Evolutionary conservation across 2,329 filamentous ascomycete genomes (phyloP).

Genomic region (Aspergillus hortae): DNA sequence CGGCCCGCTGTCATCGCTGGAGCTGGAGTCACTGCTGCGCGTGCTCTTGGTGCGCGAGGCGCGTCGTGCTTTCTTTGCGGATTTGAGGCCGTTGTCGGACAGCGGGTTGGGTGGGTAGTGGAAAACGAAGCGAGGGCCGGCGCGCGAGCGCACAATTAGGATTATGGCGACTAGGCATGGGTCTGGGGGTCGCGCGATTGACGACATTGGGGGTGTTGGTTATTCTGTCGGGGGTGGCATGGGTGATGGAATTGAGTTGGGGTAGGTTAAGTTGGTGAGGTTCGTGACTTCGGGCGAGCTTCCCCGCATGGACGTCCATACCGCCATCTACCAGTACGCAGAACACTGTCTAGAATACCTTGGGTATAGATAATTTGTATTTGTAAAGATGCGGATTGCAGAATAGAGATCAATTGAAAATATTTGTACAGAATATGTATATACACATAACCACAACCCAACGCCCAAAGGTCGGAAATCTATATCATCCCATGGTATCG

Average conservation of each 20-base stretch:
- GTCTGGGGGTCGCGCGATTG: conserved; percentile 48
- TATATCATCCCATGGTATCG: background rate
- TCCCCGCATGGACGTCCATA: conserved; percentile 15
- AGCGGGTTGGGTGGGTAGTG: conserved; percentile 69
- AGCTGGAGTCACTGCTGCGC: conserved; percentile 37
- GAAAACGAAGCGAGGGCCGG: conserved; percentile 79
- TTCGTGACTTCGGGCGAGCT: conserved; percentile 7
- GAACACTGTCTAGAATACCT: no score
- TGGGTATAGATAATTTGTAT: background rate
- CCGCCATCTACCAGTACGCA: background rate
- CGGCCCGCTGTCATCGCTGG: conserved; percentile 35
- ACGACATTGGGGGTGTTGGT: conserved; percentile 37
- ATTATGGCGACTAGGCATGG: conserved; percentile 65
- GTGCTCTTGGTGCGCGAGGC: conserved; percentile 29
- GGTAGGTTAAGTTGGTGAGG: background rate
- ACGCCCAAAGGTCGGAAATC: background rate
- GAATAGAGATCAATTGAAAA: no score
- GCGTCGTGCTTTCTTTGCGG: conserved; percentile 32
- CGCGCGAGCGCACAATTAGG: conserved; percentile 70
- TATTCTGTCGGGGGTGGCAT: conserved; percentile 12
- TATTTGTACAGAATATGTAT: background rate
- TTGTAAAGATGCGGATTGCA: background rate
- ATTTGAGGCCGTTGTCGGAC: conserved; percentile 35
- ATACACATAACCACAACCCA: background rate
- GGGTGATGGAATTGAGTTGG: conserved; percentile 4